A percentile compares a stretch with the other conserved stretches of the same genome.
phyloP scores from a whole-genome alignment of 2,329 filamentous ascomycete genomes.

The Akanthomyces uredinophilus region DNA sequence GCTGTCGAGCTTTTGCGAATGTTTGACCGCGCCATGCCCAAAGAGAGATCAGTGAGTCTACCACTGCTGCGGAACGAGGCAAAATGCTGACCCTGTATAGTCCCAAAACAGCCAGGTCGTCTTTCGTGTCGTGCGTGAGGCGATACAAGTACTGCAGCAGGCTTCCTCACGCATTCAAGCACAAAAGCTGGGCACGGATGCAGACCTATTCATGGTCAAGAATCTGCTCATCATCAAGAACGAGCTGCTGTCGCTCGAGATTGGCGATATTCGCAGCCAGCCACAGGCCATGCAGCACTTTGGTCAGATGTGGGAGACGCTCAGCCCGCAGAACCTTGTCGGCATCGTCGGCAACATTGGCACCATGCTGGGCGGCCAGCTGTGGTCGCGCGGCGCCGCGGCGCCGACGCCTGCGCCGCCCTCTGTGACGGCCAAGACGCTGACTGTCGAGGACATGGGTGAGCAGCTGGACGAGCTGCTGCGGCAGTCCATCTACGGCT shows the following conservation, averaged over 20 bases:
- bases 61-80: no score
- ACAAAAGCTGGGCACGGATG: slow-evolving; percentile 58
- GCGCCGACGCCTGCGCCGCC: slow-evolving; percentile 15
- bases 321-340: slow-evolving; percentile 52
- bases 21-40: slow-evolving; percentile 62
- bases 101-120: slow-evolving; percentile 49
- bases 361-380: slow-evolving; percentile 50
- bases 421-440: slow-evolving; percentile 33
- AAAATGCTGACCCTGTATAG: slow-evolving; percentile 20
- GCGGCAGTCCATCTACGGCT: slow-evolving; percentile 57
- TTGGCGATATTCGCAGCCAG: slow-evolving; percentile 61
- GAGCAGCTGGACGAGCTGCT: slow-evolving; percentile 61
- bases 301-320: slow-evolving; percentile 58
- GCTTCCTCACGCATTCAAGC: slow-evolving; percentile 68
- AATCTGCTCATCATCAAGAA: slow-evolving; percentile 94
- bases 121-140: slow-evolving; percentile 78
- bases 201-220: slow-evolving; percentile 88
- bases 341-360: slow-evolving; percentile 54
- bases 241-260: slow-evolving; percentile 92
- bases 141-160: slow-evolving; percentile 73
- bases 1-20: slow-evolving; percentile 54
- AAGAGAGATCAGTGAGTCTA: slow-evolving; percentile 54
- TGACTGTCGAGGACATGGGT: slow-evolving; percentile 53
- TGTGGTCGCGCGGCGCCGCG: slow-evolving; percentile 37
- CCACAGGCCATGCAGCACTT: slow-evolving; percentile 53